Base-by-base conservation (phyloP, 2,329 filamentous ascomycete genomes). In the Dryadomyces sulphureus region DNA sequence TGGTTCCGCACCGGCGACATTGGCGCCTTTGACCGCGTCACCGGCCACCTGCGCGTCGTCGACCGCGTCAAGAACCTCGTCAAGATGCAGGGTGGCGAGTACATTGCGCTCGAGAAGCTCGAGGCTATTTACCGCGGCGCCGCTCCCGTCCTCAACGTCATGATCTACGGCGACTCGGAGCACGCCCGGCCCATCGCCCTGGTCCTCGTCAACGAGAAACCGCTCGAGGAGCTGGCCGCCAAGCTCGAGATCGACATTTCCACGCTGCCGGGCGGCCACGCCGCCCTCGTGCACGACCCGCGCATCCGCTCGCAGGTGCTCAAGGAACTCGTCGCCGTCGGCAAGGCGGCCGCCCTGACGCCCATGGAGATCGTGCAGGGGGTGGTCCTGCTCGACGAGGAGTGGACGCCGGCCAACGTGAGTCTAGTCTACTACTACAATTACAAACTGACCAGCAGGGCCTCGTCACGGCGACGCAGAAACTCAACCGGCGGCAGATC, bases 1-100 rank as follows among this genome's bases (percentile, higher is more conserved):
- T 96, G 92, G 92, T 96, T 96, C 75, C 90, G 84, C 73, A 94
- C 88, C 16, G 90, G 90, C 50, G 90, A 96, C 58, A 92, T 96
- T 61, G 90, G 90, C 56, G 85, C 95, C 61, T 92, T 90, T 57
- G 81, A 90, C 62, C 60, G 68, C 39, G 19, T 16, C 25, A 72
- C 81, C 50, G 90, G 90, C 38, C 84, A 94, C 61, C 65, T 96
- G 53, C 77, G 73, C 55, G 81, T 96, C 60, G 89, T 96, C 59
- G 90, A 96, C 63, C 86, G 90, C 55, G 89, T 94, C 77, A 96
- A 96, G 80, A 96, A 96, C 66, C 70, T 96, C 47, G 85, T 96
- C 64, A 96, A 96, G 79, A 89, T 92, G 52, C 76, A 86, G 53
- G 88, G 89, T 50, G 90, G 90, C 55, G 90, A 96, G 70, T 96